Percentiles rank a stretch among this genome's conserved stretches.
Conservation (phyloP, 2,329 filamentous ascomycete genomes). For the Clathrospora elynae region DNA sequence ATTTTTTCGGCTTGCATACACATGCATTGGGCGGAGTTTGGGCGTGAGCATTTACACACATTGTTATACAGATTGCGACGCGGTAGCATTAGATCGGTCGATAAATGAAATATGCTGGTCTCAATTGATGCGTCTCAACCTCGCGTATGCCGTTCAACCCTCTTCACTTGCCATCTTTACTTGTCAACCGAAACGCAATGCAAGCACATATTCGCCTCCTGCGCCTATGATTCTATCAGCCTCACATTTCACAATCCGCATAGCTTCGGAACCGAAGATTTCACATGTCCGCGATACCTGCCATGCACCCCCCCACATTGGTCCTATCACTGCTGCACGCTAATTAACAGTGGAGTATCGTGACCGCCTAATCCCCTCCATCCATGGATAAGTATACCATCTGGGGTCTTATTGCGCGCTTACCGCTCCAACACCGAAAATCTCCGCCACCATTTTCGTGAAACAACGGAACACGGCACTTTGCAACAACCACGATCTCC, state of each 20-base stretch:
- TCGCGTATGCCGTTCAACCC: conserved; percentile 2
- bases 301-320: conserved; percentile 11
- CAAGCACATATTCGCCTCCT: no score
- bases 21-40: conserved; percentile 38
- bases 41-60: conserved; percentile 35
- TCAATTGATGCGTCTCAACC: conserved; percentile 9
- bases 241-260: no score
- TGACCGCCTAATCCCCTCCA: no score
- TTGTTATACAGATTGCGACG: conserved; percentile 11
- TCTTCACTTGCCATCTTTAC: conserved; percentile 1
- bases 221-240: conserved; percentile 5
- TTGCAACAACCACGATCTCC: neutral
- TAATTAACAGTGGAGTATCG: no score
- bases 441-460: neutral
- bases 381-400: no score
- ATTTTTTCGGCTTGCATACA: conserved; percentile 16
- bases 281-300: conserved; percentile 11
- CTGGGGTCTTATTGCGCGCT: conserved; percentile 14
- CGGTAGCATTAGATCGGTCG: conserved; percentile 12
- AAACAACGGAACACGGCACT: neutral
- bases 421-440: conserved; percentile 11
- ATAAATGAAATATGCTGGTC: conserved; percentile 8
- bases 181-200: no score
- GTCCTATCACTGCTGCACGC: no score
- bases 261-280: no score